Percentiles rank a stretch among this genome's conserved stretches.
Evolutionary conservation across 2,329 filamentous ascomycete genomes (phyloP).

Genomic region (Colletotrichum cuscutae): DNA sequence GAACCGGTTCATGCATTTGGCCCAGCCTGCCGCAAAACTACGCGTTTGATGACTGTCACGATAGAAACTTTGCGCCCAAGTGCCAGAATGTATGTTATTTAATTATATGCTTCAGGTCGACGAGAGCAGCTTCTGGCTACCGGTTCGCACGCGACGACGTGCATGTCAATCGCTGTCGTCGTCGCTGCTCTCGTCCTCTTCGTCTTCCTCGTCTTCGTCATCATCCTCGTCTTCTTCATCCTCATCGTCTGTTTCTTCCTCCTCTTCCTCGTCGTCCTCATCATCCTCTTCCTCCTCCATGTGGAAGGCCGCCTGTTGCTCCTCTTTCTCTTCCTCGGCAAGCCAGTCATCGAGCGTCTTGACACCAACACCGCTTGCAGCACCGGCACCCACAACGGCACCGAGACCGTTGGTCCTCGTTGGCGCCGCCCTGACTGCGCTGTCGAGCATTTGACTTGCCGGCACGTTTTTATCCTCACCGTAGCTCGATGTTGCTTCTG

Average conservation of each 20-base stretch:
- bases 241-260: conserved; percentile 60
- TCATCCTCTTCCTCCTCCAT: conserved; percentile 60
- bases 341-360: conserved; percentile 96
- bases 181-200: conserved; percentile 54
- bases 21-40: too few relatives aligned
- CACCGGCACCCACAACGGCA: conserved; percentile 10
- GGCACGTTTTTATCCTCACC: conserved; percentile 59
- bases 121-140: background rate
- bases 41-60: background rate
- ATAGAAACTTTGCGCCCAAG: background rate
- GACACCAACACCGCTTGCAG: conserved; percentile 58
- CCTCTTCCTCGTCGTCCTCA: conserved; percentile 61
- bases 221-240: conserved; percentile 58
- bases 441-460: conserved; percentile 73
- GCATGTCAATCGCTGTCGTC: conserved; percentile 42
- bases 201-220: conserved; percentile 50
- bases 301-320: conserved; percentile 62
- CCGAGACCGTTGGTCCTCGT: conserved; percentile 60
- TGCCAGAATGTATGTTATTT: background rate
- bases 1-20: too few relatives aligned
- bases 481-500: conserved; percentile 52
- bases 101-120: background rate
- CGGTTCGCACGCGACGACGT: background rate
- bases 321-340: conserved; percentile 74
- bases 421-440: conserved; percentile 53